Percentiles rank a stretch among this genome's conserved stretches.
These are phyloP conservation scores for Fusarium clavum DNA, from an alignment of 2,329 filamentous ascomycete species.

Conservation along the genomic window DNA sequence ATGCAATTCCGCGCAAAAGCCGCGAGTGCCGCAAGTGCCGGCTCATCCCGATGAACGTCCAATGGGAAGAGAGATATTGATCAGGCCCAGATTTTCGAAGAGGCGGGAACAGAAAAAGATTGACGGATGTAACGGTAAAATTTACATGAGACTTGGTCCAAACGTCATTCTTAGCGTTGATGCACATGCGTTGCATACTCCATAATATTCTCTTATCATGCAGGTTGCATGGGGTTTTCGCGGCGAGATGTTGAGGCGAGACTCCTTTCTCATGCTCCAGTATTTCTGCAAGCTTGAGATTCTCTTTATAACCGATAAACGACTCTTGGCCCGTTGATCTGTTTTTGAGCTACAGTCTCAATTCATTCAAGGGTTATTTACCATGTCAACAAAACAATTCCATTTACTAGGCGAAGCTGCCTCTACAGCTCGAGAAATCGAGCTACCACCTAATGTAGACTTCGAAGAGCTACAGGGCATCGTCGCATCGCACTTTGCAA, in stretches of 20 bases:
- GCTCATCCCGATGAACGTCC: background rate
- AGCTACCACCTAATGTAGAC: background rate
- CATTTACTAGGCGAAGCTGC: background rate
- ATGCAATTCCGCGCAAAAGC: background rate
- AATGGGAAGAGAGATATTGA: background rate
- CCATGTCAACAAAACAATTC: slow-evolving; percentile 15
- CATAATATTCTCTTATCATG: background rate
- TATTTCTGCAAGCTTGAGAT: background rate
- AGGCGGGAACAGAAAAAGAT: background rate
- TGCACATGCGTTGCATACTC: background rate
- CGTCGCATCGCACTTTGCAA: slow-evolving; percentile 49
- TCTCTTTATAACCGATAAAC: background rate
- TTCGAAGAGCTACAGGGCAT: slow-evolving; percentile 14
- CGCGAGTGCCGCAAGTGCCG: background rate
- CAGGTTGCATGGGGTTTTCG: background rate
- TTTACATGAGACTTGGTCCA: background rate
- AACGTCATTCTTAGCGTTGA: slow-evolving; percentile 8
- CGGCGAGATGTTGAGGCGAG: background rate
- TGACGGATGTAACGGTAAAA: slow-evolving; percentile 4
- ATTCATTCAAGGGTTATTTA: background rate
- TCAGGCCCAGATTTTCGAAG: background rate
- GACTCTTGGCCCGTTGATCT: background rate
- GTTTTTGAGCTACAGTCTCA: too few species aligned
- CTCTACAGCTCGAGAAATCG: background rate
- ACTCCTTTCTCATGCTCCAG: background rate